phyloP scores from a whole-genome alignment of 2,329 filamentous ascomycete genomes.

The Teratosphaeria epicoccoides region DNA sequence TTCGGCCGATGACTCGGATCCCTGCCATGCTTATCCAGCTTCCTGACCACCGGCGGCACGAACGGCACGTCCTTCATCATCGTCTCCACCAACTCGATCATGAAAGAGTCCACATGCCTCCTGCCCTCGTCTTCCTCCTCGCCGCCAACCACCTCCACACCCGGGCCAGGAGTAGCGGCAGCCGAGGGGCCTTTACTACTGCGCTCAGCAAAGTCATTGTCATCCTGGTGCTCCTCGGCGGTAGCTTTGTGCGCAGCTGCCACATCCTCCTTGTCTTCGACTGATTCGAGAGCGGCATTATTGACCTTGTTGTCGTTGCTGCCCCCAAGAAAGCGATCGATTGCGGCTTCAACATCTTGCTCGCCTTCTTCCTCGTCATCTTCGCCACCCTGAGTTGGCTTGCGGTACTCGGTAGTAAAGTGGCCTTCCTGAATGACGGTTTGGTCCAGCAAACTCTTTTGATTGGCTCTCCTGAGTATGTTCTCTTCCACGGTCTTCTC shows the following conservation, averaged over 20 bases:
- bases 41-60: slow-evolving; percentile 24
- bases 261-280: slow-evolving; percentile 87
- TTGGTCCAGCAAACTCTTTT: slow-evolving; percentile 96
- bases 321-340: slow-evolving; percentile 66
- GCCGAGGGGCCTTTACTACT: slow-evolving; percentile 35
- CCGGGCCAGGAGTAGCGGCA: slow-evolving; percentile 26
- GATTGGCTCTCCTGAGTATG: slow-evolving; percentile 88
- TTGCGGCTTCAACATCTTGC: slow-evolving; percentile 65
- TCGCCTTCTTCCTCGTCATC: slow-evolving; percentile 43
- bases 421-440: slow-evolving; percentile 97
- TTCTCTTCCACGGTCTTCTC: slow-evolving; percentile 86
- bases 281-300: slow-evolving; percentile 64
- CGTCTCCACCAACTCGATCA: slow-evolving; percentile 26
- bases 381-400: slow-evolving; percentile 51
- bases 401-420: slow-evolving; percentile 80
- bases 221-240: slow-evolving; percentile 75
- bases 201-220: slow-evolving; percentile 60
- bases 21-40: slow-evolving; percentile 26
- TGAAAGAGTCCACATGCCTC: slow-evolving; percentile 58
- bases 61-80: slow-evolving; percentile 20
- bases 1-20: slow-evolving; percentile 28
- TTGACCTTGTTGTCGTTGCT: slow-evolving; percentile 49
- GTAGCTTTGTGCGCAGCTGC: slow-evolving; percentile 77
- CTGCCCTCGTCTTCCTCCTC: slow-evolving; percentile 45
- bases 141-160: slow-evolving; percentile 29